Conservation (phyloP, 208 protist genomes). For the Trypanosoma brucei region DNA sequence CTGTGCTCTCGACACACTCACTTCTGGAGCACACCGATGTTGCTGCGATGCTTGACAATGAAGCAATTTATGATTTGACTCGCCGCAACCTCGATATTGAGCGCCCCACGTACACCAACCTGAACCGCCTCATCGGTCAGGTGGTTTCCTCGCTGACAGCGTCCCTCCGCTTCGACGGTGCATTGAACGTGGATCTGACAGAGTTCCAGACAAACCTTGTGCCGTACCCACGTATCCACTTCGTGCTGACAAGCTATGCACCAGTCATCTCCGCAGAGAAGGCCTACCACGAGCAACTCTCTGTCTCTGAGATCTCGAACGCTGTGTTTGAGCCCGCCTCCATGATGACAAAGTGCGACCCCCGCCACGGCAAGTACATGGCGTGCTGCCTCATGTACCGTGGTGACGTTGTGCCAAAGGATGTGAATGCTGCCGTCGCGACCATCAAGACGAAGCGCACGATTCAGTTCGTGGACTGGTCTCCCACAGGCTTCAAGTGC, state of each 20-base stretch:
- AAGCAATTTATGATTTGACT: conserved; percentile 96
- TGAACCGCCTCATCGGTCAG: conserved; percentile 96
- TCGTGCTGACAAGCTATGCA: conserved; percentile 92
- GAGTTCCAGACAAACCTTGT: conserved; percentile 98
- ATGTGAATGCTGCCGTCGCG: conserved; percentile 92
- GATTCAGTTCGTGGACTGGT: conserved; percentile 97
- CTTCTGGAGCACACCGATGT: conserved; percentile 94
- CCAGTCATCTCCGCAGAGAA: conserved; percentile 92
- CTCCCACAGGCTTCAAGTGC: conserved; percentile 97
- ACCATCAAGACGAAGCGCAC: conserved; percentile 94
- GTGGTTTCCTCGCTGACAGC: conserved; percentile 94
- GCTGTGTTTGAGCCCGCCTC: conserved; percentile 91
- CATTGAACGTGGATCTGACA: conserved; percentile 95
- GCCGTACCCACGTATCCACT: conserved; percentile 97
- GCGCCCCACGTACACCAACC: conserved; percentile 94
- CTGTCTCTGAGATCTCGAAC: conserved; percentile 93
- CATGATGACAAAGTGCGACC: conserved; percentile 96
- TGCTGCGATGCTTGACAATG: conserved; percentile 95
- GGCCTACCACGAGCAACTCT: conserved; percentile 93
- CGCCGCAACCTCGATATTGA: conserved; percentile 91
- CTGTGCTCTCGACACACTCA: conserved; percentile 92
- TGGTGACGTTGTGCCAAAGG: conserved; percentile 97
- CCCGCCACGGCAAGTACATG: conserved; percentile 96
- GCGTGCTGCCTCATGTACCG: conserved; percentile 97
- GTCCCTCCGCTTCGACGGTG: conserved; percentile 94